A percentile compares a stretch with the other conserved stretches of the same genome.
These are phyloP conservation scores for Vitis rupestris DNA, from an alignment of 164 flowering plant genomes.

Conservation along the genomic window DNA sequence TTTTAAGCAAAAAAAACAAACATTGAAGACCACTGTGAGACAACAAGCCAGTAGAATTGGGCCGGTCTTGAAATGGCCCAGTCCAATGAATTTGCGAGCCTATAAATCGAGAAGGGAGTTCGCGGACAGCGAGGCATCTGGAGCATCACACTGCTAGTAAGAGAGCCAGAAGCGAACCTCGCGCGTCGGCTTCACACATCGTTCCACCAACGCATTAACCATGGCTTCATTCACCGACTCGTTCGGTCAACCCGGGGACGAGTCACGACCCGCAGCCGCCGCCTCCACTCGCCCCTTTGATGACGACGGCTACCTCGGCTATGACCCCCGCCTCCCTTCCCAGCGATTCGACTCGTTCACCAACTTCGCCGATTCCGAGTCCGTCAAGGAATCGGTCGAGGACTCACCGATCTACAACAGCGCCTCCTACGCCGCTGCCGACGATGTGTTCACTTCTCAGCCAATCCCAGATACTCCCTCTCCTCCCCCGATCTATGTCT, in stretches of 20 bases:
- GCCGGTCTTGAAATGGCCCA: too few relatives aligned
- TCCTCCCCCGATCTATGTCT: constrained; percentile 21
- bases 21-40: too few relatives aligned
- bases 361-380: constrained; percentile 31
- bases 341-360: constrained; percentile 45
- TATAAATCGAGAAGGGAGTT: too few relatives aligned
- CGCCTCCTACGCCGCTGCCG: constrained; percentile 10
- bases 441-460: constrained; percentile 18
- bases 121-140: too few relatives aligned
- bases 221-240: constrained; percentile 35
- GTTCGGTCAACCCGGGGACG: constrained; percentile 29
- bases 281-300: constrained; percentile 40
- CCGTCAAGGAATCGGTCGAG: constrained; percentile 28
- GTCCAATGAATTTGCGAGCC: too few relatives aligned
- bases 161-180: too few relatives aligned
- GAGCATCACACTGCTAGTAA: too few relatives aligned
- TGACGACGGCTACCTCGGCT: constrained; percentile 41
- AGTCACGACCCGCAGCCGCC: constrained; percentile 8
- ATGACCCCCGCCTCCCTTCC: constrained; percentile 40
- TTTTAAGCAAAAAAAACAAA: too few relatives aligned
- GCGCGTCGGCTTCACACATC: too few relatives aligned
- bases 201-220: not conserved
- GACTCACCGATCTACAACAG: constrained; percentile 24
- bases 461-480: constrained; percentile 24
- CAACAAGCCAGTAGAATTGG: too few relatives aligned